Conservation (phyloP, 768 basidiomycete genomes). For the Lactarius sanguifluus region DNA sequence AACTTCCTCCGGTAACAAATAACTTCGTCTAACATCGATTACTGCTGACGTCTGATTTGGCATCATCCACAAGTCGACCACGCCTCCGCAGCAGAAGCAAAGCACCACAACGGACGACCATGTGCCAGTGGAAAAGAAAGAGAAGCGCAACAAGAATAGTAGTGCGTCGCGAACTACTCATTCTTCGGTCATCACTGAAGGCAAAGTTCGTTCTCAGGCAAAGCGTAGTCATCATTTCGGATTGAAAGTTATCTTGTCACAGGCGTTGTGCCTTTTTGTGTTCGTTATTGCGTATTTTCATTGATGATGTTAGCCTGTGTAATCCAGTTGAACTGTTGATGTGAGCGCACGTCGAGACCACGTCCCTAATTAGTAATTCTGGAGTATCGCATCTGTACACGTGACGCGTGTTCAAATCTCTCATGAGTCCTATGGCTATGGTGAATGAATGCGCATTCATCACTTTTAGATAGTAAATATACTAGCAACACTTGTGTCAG, state of each 20-base stretch:
- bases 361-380: neutral
- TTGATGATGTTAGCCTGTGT: too few species aligned
- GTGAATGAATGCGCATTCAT: too few species aligned
- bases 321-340: too few species aligned
- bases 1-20: neutral
- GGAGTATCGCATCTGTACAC: too few species aligned
- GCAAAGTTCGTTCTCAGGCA: neutral
- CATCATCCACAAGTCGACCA: neutral
- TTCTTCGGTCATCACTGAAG: neutral
- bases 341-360: neutral
- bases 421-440: too few species aligned
- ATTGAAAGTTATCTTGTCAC: neutral
- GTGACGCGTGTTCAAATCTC: too few species aligned
- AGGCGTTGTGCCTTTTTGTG: neutral
- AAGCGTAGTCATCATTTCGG: neutral
- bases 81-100: neutral
- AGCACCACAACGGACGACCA: neutral
- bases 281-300: too few species aligned
- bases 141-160: neutral
- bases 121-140: neutral
- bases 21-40: neutral
- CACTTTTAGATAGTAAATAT: too few species aligned
- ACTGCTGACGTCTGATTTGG: neutral
- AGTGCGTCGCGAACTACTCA: neutral
- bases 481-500: too few species aligned